These are phyloP conservation scores for Morella rubra DNA, from an alignment of 306 rosid genomes.

Conservation along the genomic window DNA sequence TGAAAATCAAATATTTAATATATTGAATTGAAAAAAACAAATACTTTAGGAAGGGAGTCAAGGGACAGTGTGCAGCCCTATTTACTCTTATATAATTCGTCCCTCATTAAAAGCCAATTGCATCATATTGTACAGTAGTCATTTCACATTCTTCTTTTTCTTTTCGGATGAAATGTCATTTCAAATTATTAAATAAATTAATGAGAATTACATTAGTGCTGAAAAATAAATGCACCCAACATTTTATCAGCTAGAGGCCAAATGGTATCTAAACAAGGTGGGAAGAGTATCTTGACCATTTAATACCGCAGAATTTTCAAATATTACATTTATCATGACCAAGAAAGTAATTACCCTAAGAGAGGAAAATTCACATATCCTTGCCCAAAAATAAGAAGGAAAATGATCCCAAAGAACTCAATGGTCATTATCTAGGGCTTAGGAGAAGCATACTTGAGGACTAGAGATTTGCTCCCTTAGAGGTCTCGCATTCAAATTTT, in stretches of 20 bases:
- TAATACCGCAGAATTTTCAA: neutral
- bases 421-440: too few species aligned
- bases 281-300: too few species aligned
- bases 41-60: neutral
- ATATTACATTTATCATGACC: neutral
- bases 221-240: neutral
- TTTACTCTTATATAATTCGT: neutral
- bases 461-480: too few species aligned
- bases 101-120: neutral
- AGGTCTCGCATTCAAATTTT: too few species aligned
- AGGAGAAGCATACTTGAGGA: too few species aligned
- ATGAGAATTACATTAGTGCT: neutral
- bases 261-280: neutral
- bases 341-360: neutral
- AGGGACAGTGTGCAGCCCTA: neutral
- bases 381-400: too few species aligned
- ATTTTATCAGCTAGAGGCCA: neutral
- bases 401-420: too few species aligned
- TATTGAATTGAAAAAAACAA: neutral
- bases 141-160: neutral
- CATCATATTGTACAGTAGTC: neutral
- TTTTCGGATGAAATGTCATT: neutral
- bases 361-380: too few species aligned
- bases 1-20: too few species aligned
- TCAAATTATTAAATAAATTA: neutral